Evolutionary conservation across 495 filamentous ascomycete species (phyloP).

Genomic region (Neurospora cerealis): DNA sequence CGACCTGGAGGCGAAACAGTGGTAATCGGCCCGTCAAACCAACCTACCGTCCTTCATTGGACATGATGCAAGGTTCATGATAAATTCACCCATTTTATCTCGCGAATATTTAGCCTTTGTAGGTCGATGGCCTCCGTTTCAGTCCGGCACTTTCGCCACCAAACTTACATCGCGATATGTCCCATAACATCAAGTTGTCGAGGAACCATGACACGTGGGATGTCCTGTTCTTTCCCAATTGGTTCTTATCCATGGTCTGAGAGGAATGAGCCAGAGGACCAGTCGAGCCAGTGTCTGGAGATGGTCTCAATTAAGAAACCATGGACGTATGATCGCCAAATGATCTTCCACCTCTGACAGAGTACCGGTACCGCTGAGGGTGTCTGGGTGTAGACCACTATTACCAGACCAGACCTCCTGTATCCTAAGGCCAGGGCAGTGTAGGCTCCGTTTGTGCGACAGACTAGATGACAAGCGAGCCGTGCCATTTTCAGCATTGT

Average conservation of each 20-base stretch:
- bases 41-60: background rate
- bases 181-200: background rate
- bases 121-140: background rate
- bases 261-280: background rate
- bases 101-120: background rate
- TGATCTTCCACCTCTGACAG: background rate
- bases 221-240: background rate
- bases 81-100: background rate
- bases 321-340: background rate
- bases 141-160: background rate
- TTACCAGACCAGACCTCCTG: background rate
- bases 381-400: background rate
- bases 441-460: background rate
- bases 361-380: background rate
- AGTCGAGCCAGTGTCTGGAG: background rate
- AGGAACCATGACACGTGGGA: background rate
- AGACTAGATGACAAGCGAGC: background rate
- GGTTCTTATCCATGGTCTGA: background rate
- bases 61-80: background rate
- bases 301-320: background rate
- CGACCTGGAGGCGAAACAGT: background rate
- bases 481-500: background rate
- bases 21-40: background rate
- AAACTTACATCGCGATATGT: background rate
- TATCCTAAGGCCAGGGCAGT: background rate